A percentile compares a stretch with the other conserved stretches of the same genome.
These are phyloP conservation scores for Quercus bicolor DNA, from an alignment of 306 rosid genomes.

Conservation along the genomic window DNA sequence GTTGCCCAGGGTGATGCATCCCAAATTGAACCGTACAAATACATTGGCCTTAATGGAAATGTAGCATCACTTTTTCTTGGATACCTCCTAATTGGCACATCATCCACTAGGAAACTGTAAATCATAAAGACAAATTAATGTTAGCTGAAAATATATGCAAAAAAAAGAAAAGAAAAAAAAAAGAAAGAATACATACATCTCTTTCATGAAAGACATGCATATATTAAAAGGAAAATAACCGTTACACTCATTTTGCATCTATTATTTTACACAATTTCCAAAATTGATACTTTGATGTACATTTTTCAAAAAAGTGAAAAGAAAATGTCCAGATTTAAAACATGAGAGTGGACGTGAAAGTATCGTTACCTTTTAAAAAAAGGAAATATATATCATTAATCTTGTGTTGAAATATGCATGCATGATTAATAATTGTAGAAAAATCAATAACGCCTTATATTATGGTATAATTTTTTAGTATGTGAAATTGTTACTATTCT, in stretches of 20 bases:
- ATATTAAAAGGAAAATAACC: neutral
- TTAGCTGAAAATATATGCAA: constrained; percentile 3
- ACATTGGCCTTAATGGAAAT: constrained; percentile 75
- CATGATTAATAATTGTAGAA: neutral
- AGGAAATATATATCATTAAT: too few species aligned
- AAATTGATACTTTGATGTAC: too few species aligned
- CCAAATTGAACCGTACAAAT: constrained; percentile 88
- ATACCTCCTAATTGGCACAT: constrained; percentile 80
- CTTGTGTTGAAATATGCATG: too few species aligned
- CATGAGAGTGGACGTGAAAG: too few species aligned
- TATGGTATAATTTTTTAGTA: neutral
- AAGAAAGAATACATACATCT: neutral
- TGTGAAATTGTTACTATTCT: neutral
- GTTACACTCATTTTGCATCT: too few species aligned
- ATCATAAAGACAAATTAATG: constrained; percentile 23
- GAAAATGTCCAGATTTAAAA: too few species aligned
- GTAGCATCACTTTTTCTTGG: constrained; percentile 67
- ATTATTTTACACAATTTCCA: too few species aligned
- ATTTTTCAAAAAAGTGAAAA: too few species aligned
- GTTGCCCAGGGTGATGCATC: constrained; percentile 97
- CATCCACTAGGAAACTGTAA: constrained; percentile 77
- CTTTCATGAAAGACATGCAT: neutral
- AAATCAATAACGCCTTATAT: neutral
- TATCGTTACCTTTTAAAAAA: fast-evolving
- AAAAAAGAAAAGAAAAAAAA: neutral